Conservation (phyloP, 2,329 filamentous ascomycete species). For the Parasarocladium wereldwijsianum region DNA sequence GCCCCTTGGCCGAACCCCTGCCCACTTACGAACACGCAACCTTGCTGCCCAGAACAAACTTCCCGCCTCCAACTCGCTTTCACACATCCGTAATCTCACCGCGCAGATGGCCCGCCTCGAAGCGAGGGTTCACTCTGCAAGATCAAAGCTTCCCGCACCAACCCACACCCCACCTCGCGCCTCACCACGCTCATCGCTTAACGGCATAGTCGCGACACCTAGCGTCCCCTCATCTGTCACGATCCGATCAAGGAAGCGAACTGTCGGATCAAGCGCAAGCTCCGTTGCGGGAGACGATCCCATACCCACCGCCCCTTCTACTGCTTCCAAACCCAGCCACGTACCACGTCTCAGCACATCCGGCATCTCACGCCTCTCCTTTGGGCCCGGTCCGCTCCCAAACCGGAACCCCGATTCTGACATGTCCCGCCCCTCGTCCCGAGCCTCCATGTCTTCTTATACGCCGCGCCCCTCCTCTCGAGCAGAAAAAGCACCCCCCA, state of each 20-base stretch:
- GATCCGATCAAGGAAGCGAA: conserved; percentile 56
- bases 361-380: conserved; percentile 47
- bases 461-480: conserved; percentile 39
- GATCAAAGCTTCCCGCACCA: conserved; percentile 81
- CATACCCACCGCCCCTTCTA: conserved; percentile 28
- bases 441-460: conserved; percentile 46
- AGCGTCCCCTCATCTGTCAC: conserved; percentile 42
- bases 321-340: conserved; percentile 30
- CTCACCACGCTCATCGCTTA: conserved; percentile 49
- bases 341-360: conserved; percentile 45
- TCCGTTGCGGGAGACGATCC: conserved; percentile 35
- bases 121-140: conserved; percentile 77
- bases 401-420: conserved; percentile 35
- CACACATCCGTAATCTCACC: conserved; percentile 85
- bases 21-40: conserved; percentile 36
- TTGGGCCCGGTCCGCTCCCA: conserved; percentile 40
- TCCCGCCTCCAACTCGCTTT: conserved; percentile 56
- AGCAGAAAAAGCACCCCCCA: conserved; percentile 35
- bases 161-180: conserved; percentile 61
- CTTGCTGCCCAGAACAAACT: conserved; percentile 33
- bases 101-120: conserved; percentile 96
- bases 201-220: conserved; percentile 15
- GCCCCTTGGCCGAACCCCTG: conserved; percentile 32
- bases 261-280: conserved; percentile 39
- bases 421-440: conserved; percentile 52